Conservation (phyloP, 768 basidiomycete genomes). For the Tephrocybe sp. region DNA sequence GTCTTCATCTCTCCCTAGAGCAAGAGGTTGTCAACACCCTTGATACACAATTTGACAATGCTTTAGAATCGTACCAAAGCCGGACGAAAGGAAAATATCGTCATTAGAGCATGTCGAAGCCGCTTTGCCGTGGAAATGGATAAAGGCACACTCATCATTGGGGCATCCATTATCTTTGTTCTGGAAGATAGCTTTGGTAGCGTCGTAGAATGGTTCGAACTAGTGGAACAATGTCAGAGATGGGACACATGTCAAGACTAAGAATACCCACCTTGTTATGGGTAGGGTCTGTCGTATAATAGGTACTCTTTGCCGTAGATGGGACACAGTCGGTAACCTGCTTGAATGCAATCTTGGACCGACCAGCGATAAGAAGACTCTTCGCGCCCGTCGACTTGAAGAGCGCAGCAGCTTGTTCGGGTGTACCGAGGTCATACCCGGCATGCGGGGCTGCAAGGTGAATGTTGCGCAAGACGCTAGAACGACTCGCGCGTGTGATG, state of each 20-base stretch:
- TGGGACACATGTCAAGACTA: too few species aligned
- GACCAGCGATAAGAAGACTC: constrained; percentile 43
- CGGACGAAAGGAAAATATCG: constrained; percentile 44
- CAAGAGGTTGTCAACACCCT: neutral
- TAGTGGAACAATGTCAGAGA: constrained; percentile 13
- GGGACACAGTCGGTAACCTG: constrained; percentile 33
- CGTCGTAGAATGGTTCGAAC: constrained; percentile 46
- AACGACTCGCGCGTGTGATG: constrained; percentile 27
- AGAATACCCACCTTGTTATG: constrained; percentile 39
- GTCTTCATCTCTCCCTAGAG: constrained; percentile 19
- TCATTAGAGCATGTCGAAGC: constrained; percentile 35
- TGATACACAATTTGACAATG: neutral
- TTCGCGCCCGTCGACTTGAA: constrained; percentile 39
- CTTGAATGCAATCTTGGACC: constrained; percentile 34
- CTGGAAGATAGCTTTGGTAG: constrained; percentile 37
- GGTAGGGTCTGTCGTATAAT: constrained; percentile 46
- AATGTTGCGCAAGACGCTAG: constrained; percentile 25
- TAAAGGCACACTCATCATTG: constrained; percentile 38
- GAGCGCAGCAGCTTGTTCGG: constrained; percentile 39
- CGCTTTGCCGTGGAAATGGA: constrained; percentile 50
- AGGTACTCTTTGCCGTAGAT: constrained; percentile 17
- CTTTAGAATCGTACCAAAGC: constrained; percentile 34
- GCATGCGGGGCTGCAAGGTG: constrained; percentile 52
- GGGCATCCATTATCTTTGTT: constrained; percentile 36
- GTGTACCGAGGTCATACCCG: constrained; percentile 34